Evolutionary conservation across 148 eudicot genomes (phyloP).

Genomic region (Cornus florida): DNA sequence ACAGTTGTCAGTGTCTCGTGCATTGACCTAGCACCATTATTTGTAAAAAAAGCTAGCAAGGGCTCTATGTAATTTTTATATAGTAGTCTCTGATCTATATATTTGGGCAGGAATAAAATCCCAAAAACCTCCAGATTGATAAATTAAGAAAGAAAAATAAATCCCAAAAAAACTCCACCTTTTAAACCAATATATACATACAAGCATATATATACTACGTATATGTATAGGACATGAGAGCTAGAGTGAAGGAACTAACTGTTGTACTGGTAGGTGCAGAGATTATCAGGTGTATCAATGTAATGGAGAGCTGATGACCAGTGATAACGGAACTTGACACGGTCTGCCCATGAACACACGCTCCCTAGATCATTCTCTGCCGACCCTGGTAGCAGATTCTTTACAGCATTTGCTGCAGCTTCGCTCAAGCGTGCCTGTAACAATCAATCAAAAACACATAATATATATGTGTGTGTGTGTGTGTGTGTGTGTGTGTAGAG

Average conservation of each 20-base stretch:
- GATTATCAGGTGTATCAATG: constrained; percentile 71
- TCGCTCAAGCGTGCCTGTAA: constrained; percentile 58
- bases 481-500: too few species aligned
- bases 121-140: not conserved
- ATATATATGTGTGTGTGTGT: too few species aligned
- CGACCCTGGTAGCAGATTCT: constrained; percentile 38
- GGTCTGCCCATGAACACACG: constrained; percentile 69
- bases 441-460: not conserved
- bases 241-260: constrained; percentile 32
- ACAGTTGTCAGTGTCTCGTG: too few species aligned
- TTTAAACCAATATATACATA: not conserved
- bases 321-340: constrained; percentile 62
- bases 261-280: constrained; percentile 60
- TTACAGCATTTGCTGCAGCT: constrained; percentile 61
- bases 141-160: too few species aligned
- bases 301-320: constrained; percentile 87
- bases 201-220: not conserved
- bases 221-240: not conserved
- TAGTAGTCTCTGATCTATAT: too few species aligned
- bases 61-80: too few species aligned
- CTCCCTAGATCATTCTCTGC: constrained; percentile 38
- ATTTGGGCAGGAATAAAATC: not conserved
- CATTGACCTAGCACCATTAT: too few species aligned
- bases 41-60: too few species aligned
- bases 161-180: not conserved